Evolutionary conservation across 192 early-diverging fungal genomes (phyloP), one percentile per base, ranked within the genome.

Genomic region (Coemansia sp.): DNA sequence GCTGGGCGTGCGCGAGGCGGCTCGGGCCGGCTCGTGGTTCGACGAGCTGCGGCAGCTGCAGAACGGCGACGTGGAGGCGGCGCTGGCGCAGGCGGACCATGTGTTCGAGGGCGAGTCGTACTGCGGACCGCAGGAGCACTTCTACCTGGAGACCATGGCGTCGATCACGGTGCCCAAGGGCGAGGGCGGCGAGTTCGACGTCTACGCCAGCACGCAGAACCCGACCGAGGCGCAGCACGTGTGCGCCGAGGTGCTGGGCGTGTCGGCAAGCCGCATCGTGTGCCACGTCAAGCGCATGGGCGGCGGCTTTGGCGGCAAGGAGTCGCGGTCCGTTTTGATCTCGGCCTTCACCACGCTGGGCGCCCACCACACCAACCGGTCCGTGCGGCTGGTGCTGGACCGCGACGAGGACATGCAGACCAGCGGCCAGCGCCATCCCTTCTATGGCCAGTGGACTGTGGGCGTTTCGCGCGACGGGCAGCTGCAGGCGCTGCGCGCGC

Each of bases 271-370:
- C 70, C 87, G 86, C 59, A 61, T 95, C 50, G 79, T 86, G 41
- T 86, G 85, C 67, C 86, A 86, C 34, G 89, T 92, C 48, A 93
- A 92, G 82, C 87, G 93, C 45, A 62, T 95, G 44, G 93, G 93
- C 55, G 93, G 93, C 42, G 93, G 91, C 14, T 95, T 95, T 68
- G 93, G 93, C 54, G 93, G 89, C 53, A 90, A 89, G 55, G 84
- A 88, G 59, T 82, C 84, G 40, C 82, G 91, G n/a, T 83, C 88
- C 3, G 81, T 84, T 22, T 82, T 85, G 41, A 64, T 95, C 17
- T 57, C 86, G 25, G 82, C 85, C 9, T 86, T 84, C 29, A 68
- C 90, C 29, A 82, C 90, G 2, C 82, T 94, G 47, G 91, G 86
- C 7, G 84, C 91, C 2, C 74, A 87, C 57, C 88, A 92, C 42